phyloP scores from a whole-genome alignment of 2,329 filamentous ascomycete species.

The Pseudocercospora cruenta region DNA sequence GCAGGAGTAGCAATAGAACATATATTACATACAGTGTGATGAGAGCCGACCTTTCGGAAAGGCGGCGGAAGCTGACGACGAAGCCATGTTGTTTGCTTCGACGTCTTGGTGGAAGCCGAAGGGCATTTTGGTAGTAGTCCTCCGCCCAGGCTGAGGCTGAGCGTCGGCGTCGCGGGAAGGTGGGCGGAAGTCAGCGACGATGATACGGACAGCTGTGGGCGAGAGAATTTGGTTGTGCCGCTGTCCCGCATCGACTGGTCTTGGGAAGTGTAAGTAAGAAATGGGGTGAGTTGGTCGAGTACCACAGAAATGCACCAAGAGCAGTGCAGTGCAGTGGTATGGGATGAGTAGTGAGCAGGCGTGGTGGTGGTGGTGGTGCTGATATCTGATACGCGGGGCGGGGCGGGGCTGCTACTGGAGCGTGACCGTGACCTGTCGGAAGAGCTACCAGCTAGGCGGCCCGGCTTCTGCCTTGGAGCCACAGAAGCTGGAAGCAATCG shows the following conservation, averaged over 20 bases:
- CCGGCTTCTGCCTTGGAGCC: background rate
- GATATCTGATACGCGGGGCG: background rate
- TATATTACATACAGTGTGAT: background rate
- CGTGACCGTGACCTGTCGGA: background rate
- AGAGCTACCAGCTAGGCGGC: background rate
- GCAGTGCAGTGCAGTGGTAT: no score
- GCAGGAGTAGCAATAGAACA: background rate
- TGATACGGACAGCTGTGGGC: background rate
- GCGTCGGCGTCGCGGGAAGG: background rate
- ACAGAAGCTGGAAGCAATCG: background rate
- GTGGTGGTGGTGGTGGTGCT: background rate
- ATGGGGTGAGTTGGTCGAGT: background rate
- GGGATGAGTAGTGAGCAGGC: background rate
- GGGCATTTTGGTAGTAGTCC: background rate
- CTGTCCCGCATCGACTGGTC: background rate
- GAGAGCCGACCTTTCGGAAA: background rate
- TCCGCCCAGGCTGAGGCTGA: background rate
- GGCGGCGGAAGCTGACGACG: slow-evolving; percentile 7
- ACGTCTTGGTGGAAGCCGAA: slow-evolving; percentile 8
- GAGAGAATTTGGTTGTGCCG: no score
- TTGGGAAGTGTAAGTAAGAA: background rate
- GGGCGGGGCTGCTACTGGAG: background rate
- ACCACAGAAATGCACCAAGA: background rate
- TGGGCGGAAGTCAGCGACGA: background rate
- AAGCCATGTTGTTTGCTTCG: slow-evolving; percentile 12